Evolutionary conservation across 768 basidiomycete species (phyloP).

Genomic region (Tulasnella sp.): DNA sequence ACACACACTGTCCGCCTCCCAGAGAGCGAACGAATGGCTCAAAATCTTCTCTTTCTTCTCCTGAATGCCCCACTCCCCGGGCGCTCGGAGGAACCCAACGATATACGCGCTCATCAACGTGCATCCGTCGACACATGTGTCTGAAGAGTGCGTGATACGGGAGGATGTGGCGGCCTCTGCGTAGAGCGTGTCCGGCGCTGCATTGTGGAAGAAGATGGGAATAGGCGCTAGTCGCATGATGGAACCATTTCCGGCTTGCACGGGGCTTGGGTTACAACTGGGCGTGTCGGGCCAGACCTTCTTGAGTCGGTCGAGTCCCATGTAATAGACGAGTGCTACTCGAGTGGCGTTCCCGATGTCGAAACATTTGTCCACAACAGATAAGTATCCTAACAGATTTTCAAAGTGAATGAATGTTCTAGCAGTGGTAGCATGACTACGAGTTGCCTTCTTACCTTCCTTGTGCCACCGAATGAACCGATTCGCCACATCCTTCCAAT

Average conservation of each 20-base stretch:
- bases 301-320: background rate
- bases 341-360: slow-evolving; percentile 14
- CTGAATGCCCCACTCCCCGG: background rate
- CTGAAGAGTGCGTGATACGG: slow-evolving; percentile 1
- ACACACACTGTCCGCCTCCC: background rate
- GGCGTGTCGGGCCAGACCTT: background rate
- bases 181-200: background rate
- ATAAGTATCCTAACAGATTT: slow-evolving; percentile 14
- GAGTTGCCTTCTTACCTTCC: background rate
- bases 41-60: slow-evolving; percentile 12
- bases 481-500: slow-evolving; percentile 8
- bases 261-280: background rate
- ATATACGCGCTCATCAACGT: slow-evolving; percentile 5
- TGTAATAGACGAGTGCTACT: background rate
- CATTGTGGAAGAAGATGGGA: slow-evolving; percentile 11
- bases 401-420: no score
- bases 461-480: background rate
- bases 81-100: slow-evolving; percentile 8
- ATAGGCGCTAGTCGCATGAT: slow-evolving; percentile 15
- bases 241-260: slow-evolving; percentile 12
- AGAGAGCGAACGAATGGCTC: background rate
- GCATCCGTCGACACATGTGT: slow-evolving; percentile 6
- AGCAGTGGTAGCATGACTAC: no score
- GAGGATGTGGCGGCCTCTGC: slow-evolving; percentile 4
- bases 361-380: slow-evolving; percentile 15